Evolutionary conservation across 805 yeast genomes (phyloP), one percentile per base, ranked within the genome.

Genomic region (Sungouiozyma intestinalis): DNA sequence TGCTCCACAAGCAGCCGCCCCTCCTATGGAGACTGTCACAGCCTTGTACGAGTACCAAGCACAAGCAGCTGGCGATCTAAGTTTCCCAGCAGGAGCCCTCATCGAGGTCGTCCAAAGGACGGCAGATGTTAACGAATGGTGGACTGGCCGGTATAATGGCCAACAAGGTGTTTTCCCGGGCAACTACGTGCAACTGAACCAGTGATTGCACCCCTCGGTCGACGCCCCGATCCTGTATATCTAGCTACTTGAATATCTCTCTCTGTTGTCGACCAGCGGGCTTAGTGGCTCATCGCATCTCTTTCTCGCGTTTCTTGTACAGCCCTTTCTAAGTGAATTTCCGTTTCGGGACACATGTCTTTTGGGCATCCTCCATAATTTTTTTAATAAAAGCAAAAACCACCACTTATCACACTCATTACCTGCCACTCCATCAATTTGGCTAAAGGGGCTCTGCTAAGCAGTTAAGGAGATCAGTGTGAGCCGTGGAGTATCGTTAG

Each of bases 161-260:
- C 81, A 71, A 45, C 79, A 81, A 45, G 98, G 98, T 45, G 82
- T 80, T 9, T 92, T 94, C 69, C 98, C 98, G 4, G 98, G 96
- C 8, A 92, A 90, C 59, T 92, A 92, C 55, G 98, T 92, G 20
- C 90, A 83, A 60, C 61, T 85, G 51, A 77, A 77, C 52, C 62
- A 53, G 49, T 47, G 40, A 43, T 15, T 14, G 38, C 20, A n/a
- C n/a, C n/a, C n/a, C n/a, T n/a, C n/a, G n/a, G n/a, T n/a, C n/a
- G n/a, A n/a, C n/a, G n/a, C n/a, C n/a, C n/a, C n/a, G n/a, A n/a
- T n/a, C n/a, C 21, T 19, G 15, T n/a, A 15, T 9, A 8, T 2
- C 8, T 33, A 16, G 35, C 17, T 33, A 33, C 14, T n/a, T n/a
- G n/a, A n/a, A n/a, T n/a, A n/a, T n/a, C n/a, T n/a, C n/a, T n/a